These are phyloP conservation scores for Poa annua DNA, from an alignment of 176 grass and related monocot genomes.

Conservation along the genomic window DNA sequence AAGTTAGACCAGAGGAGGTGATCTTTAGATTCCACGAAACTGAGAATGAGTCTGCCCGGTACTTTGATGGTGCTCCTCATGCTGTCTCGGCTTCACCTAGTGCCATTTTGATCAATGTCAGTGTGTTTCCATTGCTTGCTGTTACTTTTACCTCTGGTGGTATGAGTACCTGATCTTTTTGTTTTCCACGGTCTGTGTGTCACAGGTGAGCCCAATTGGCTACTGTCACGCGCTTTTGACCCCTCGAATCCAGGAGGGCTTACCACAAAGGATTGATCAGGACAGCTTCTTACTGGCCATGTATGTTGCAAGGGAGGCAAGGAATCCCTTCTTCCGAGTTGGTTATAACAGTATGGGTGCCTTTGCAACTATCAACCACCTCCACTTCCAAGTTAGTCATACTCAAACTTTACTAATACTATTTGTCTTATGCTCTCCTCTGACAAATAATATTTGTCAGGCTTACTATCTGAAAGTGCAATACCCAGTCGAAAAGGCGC, in stretches of 20 bases:
- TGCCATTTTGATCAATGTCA: slow-evolving; percentile 70
- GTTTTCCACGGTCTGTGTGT: not conserved
- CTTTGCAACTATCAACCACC: slow-evolving; percentile 78
- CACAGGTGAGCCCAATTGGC: slow-evolving; percentile 69
- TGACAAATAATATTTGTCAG: slow-evolving; percentile 31
- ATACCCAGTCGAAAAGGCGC: slow-evolving; percentile 75
- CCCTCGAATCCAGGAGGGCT: slow-evolving; percentile 53
- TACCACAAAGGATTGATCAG: slow-evolving; percentile 60
- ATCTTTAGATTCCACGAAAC: slow-evolving; percentile 59
- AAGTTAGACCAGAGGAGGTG: slow-evolving; percentile 55
- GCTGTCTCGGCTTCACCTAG: slow-evolving; percentile 48
- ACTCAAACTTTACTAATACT: not conserved
- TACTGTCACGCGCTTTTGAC: slow-evolving; percentile 73
- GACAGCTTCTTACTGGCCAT: slow-evolving; percentile 63
- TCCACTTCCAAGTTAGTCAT: slow-evolving; percentile 76
- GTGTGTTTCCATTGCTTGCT: not conserved
- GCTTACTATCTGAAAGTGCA: slow-evolving; percentile 64
- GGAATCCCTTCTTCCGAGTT: slow-evolving; percentile 57
- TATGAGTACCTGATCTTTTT: not conserved
- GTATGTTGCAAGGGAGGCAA: slow-evolving; percentile 62
- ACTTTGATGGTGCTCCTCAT: slow-evolving; percentile 37
- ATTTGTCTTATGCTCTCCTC: not conserved
- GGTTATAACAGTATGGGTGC: slow-evolving; percentile 75
- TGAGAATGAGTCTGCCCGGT: slow-evolving; percentile 30
- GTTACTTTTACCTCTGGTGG: not conserved